Percentiles rank a stretch among this genome's conserved stretches.
Evolutionary conservation across 2,329 filamentous ascomycete species (phyloP).

Genomic region (Catunica adiposa): DNA sequence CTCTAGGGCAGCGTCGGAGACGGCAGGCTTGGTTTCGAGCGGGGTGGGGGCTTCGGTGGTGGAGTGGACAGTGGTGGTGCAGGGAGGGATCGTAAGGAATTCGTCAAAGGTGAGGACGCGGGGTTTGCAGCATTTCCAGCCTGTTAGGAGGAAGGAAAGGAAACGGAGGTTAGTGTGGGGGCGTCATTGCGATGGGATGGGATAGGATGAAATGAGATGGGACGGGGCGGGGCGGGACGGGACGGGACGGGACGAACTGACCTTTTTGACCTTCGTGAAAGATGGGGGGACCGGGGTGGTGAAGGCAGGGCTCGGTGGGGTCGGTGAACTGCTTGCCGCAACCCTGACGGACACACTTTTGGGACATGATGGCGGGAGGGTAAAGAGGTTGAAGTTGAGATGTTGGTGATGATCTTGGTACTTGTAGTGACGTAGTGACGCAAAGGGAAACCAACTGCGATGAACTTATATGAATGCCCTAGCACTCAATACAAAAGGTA

Average conservation of each 20-base stretch:
- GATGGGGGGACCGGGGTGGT: conserved; percentile 83
- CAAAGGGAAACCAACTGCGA: no score
- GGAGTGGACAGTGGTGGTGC: conserved; percentile 83
- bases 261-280: conserved; percentile 99
- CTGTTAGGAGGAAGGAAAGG: conserved; percentile 28
- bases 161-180: neutral
- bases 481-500: no score
- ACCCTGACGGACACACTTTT: conserved; percentile 91
- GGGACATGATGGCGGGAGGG: conserved; percentile 34
- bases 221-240: no score
- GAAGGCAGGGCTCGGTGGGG: conserved; percentile 59
- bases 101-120: conserved; percentile 95
- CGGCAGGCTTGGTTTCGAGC: conserved; percentile 39
- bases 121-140: conserved; percentile 98
- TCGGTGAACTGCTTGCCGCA: conserved; percentile 82
- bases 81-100: conserved; percentile 83
- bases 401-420: neutral
- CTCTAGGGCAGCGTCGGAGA: conserved; percentile 26
- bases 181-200: neutral
- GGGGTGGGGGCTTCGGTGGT: conserved; percentile 57
- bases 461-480: no score
- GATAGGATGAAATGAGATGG: neutral
- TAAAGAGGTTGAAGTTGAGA: neutral
- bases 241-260: no score
- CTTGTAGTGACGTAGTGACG: no score